phyloP scores from a whole-genome alignment of 2,329 filamentous ascomycete genomes.

The Penicillium rolfsii region DNA sequence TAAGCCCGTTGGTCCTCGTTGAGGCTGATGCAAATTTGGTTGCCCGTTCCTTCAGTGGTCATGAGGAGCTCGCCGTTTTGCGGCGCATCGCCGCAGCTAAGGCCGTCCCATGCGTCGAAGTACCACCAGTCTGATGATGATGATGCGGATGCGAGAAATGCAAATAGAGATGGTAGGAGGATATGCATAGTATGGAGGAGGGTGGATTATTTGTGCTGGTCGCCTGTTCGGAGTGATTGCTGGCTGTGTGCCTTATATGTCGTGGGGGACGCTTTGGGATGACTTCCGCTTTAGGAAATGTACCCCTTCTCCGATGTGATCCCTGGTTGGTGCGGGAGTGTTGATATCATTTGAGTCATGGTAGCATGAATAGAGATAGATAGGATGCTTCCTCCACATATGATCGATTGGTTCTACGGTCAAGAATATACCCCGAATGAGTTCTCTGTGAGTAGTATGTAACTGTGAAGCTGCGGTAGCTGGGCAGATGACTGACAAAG shows the following conservation, averaged over 20 bases:
- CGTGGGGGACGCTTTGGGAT: background rate
- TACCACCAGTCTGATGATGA: conserved; percentile 8
- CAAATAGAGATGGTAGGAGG: background rate
- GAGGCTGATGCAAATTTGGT: background rate
- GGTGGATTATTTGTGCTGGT: background rate
- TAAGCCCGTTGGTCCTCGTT: background rate
- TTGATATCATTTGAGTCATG: conserved; percentile 3
- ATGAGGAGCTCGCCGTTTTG: conserved; percentile 9
- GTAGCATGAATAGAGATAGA: background rate
- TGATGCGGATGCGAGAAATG: background rate
- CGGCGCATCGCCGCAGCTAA: conserved; percentile 11
- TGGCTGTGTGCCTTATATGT: background rate
- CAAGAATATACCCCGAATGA: too few species aligned
- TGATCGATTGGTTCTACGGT: background rate
- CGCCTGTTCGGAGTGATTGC: background rate
- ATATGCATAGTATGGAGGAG: background rate
- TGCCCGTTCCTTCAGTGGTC: conserved; percentile 5
- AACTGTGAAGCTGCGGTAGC: background rate
- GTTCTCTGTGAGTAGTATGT: background rate
- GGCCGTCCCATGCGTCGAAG: conserved; percentile 13
- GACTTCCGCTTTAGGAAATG: conserved; percentile 11
- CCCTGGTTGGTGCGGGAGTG: background rate
- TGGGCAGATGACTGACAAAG: background rate
- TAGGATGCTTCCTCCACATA: background rate
- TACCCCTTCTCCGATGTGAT: background rate